Evolutionary conservation across 1,284 basidiomycete genomes (phyloP).

Genomic region (Moesziomyces globuligerus): DNA sequence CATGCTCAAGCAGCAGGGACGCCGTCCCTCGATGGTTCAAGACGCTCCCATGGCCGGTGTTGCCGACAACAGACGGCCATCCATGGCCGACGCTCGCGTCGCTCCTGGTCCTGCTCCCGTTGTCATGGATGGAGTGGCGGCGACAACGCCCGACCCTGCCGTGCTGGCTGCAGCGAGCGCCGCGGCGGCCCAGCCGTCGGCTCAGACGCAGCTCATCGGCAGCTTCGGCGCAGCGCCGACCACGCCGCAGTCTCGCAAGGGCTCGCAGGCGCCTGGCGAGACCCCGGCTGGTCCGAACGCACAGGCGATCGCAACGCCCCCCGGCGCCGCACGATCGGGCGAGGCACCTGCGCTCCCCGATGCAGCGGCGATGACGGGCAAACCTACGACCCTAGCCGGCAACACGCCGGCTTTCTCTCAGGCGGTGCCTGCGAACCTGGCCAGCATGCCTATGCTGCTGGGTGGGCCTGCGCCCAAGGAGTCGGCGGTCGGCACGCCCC

Average conservation of each 20-base stretch:
- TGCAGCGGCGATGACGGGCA: conserved; percentile 40
- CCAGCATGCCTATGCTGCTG: conserved; percentile 62
- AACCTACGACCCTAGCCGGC: conserved; percentile 44
- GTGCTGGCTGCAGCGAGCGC: conserved; percentile 45
- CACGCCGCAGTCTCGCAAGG: conserved; percentile 20
- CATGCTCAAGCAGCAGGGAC: conserved; percentile 39
- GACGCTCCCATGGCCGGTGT: conserved; percentile 24
- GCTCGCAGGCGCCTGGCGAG: conserved; percentile 12
- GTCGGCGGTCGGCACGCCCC: conserved; percentile 68
- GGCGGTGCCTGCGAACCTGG: conserved; percentile 61
- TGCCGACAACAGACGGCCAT: conserved; percentile 25
- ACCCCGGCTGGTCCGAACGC: conserved; percentile 6
- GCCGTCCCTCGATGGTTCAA: conserved; percentile 36
- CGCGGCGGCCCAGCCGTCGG: conserved; percentile 28
- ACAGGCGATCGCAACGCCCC: conserved; percentile 2
- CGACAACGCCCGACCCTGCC: conserved; percentile 27
- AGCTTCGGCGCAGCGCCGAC: conserved; percentile 20
- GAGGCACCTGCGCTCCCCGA: conserved; percentile 28
- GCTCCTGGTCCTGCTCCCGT: conserved; percentile 12
- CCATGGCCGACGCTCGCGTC: conserved; percentile 13
- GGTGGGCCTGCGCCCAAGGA: conserved; percentile 63
- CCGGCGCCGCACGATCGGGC: conserved; percentile 5
- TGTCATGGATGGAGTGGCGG: conserved; percentile 20
- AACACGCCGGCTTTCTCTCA: conserved; percentile 30
- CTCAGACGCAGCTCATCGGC: conserved; percentile 39